Conservation (phyloP, 345 rosid genomes). For the Conringia planisiliqua region DNA sequence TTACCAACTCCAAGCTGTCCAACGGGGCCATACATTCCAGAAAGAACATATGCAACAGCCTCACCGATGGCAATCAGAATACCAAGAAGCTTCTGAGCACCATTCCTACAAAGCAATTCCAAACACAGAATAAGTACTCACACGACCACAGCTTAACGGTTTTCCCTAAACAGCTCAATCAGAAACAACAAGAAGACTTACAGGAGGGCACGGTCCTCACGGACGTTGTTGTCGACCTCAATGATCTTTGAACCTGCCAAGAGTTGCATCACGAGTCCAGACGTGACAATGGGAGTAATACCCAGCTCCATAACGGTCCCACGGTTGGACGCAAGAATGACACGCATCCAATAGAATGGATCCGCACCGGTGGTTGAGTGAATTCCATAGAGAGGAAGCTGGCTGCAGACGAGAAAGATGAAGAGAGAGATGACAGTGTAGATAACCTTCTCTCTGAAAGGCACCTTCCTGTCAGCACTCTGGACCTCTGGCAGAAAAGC, state of each 20-base stretch:
- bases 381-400: constrained; percentile 71
- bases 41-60: constrained; percentile 80
- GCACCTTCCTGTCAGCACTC: constrained; percentile 62
- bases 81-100: constrained; percentile 81
- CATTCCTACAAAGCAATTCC: constrained; percentile 46
- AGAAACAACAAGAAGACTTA: constrained; percentile 27
- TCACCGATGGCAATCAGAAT: constrained; percentile 74
- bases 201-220: constrained; percentile 70
- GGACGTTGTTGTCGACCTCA: constrained; percentile 69
- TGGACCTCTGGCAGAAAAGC: constrained; percentile 59
- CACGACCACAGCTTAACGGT: not conserved
- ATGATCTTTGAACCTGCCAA: constrained; percentile 76
- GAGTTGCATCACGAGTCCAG: constrained; percentile 69
- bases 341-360: constrained; percentile 83
- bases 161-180: not conserved
- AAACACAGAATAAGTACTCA: constrained; percentile 1
- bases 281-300: constrained; percentile 68
- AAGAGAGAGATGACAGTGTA: constrained; percentile 57
- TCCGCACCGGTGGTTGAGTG: constrained; percentile 69
- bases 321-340: constrained; percentile 69
- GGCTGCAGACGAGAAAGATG: constrained; percentile 68
- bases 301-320: constrained; percentile 83
- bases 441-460: constrained; percentile 67
- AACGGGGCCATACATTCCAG: constrained; percentile 84
- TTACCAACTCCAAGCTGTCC: constrained; percentile 79